Conservation (phyloP, 495 filamentous ascomycete genomes). For the Cercophora newfieldiana region DNA sequence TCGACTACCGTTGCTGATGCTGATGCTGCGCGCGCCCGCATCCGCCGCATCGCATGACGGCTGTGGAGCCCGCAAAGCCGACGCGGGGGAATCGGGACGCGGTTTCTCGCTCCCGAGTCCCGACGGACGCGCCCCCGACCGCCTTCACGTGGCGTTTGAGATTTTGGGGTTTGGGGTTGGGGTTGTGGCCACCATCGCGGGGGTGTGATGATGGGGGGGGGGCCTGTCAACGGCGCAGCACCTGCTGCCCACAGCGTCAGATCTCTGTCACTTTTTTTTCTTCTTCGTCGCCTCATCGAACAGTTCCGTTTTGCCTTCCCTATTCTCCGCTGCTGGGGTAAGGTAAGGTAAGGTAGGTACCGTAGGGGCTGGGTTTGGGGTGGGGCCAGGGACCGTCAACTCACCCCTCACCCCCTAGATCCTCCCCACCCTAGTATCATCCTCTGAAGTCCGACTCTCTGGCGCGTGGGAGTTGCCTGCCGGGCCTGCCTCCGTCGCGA, state of each 20-base stretch:
- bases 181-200: not conserved
- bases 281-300: not conserved
- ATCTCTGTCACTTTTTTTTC: not conserved
- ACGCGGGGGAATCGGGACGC: constrained; percentile 4
- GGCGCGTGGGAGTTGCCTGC: not conserved
- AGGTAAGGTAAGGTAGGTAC: not conserved
- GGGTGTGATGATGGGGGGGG: not conserved
- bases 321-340: not conserved
- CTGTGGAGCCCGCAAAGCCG: constrained; percentile 10
- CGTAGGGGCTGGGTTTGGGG: too few relatives aligned
- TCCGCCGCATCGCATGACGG: not conserved
- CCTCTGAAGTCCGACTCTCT: not conserved
- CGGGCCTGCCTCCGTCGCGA: not conserved
- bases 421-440: too few relatives aligned
- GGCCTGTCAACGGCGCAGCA: not conserved
- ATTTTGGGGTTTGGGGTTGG: not conserved
- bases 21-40: too few relatives aligned
- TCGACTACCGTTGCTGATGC: not conserved
- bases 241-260: not conserved
- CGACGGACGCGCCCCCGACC: not conserved
- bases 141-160: constrained; percentile 4
- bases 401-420: not conserved
- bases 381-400: too few relatives aligned
- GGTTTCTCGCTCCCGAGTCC: not conserved
- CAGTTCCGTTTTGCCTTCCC: not conserved